phyloP scores from a whole-genome alignment of 164 flowering plant species.

The Platanus orientalis region DNA sequence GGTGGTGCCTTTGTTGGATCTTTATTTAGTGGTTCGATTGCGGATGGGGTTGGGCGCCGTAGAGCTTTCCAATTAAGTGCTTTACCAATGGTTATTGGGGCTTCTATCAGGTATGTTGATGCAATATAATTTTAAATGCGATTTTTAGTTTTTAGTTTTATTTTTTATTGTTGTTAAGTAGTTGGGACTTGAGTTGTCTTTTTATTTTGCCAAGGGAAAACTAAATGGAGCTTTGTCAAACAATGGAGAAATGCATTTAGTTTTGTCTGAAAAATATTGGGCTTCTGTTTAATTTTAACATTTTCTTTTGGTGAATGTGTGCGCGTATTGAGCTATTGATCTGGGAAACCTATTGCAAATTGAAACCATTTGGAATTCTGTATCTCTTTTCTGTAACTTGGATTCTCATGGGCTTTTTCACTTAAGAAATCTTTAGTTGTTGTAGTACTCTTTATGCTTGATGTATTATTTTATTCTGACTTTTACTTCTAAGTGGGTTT shows the following conservation, averaged over 20 bases:
- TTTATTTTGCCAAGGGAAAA: too few relatives aligned
- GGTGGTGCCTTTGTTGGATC: constrained; percentile 91
- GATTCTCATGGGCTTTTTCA: too few relatives aligned
- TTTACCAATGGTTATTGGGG: constrained; percentile 90
- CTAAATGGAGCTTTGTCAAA: too few relatives aligned
- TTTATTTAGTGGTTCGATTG: constrained; percentile 79
- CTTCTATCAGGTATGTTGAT: constrained; percentile 56
- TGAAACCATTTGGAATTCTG: too few relatives aligned
- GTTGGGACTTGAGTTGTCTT: neutral
- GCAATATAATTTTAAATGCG: neutral
- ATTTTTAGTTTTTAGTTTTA: neutral
- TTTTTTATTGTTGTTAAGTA: neutral
- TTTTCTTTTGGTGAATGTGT: neutral
- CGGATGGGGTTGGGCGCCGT: constrained; percentile 90
- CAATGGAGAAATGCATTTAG: too few relatives aligned
- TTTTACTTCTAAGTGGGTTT: too few relatives aligned
- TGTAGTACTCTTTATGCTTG: too few relatives aligned
- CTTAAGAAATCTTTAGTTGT: too few relatives aligned
- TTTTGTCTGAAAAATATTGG: too few relatives aligned
- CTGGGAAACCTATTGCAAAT: too few relatives aligned
- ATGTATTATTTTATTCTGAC: too few relatives aligned
- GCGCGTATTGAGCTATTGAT: neutral
- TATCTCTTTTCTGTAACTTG: too few relatives aligned
- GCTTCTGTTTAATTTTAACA: neutral
- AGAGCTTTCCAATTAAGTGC: constrained; percentile 93